Base-by-base conservation (phyloP, 768 basidiomycete genomes). In the Kwoniella sp. region DNA sequence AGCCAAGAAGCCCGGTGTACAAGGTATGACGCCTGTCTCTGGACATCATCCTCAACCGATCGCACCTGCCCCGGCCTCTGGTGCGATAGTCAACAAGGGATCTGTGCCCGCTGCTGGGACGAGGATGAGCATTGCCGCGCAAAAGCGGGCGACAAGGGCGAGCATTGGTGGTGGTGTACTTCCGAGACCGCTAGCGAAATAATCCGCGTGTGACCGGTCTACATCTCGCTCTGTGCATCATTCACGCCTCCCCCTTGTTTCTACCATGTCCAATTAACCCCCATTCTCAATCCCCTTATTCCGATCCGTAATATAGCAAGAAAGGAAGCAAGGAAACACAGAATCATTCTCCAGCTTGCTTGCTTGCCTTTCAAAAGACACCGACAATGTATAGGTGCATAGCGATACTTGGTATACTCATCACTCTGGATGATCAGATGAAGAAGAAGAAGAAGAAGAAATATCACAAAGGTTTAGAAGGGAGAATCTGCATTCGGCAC, bases 81-180 rank as follows among this genome's bases (percentile, higher is more conserved):
- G n/a, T n/a, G n/a, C n/a, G n/a, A 9, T 15, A 15, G 8, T 19
- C 40, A 44, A 44, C 40, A 44, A 44, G 40, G 59, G 59, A 0
- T 22, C 19, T 37, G 60, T 36, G 12, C 62, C 62, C 7, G 55
- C 62, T 8, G 55, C 62, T 1, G 62, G 62, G 22, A 64, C 62
- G 10, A 44, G 62, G 48, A 30, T 62, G 54, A 64, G 62, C 21
- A 44, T 64, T 3, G 62, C 62, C 5, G 33, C 53, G 3, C 55
- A 56, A 29, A 64, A 64, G 25, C 55, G 62, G 33, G 55, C 62
- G 8, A 64, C 62, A 21, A 57, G 62, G 25, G 62, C 62, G 6
- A 64, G 62, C 36, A 64, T 64, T 21, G 56, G 62, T 26, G 62
- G 61, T 6, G 55, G 30, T 36, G 55, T 58, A 25, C 26, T 33